These are phyloP conservation scores for Mercurialis annua DNA, from an alignment of 345 rosid genomes.

Conservation along the genomic window DNA sequence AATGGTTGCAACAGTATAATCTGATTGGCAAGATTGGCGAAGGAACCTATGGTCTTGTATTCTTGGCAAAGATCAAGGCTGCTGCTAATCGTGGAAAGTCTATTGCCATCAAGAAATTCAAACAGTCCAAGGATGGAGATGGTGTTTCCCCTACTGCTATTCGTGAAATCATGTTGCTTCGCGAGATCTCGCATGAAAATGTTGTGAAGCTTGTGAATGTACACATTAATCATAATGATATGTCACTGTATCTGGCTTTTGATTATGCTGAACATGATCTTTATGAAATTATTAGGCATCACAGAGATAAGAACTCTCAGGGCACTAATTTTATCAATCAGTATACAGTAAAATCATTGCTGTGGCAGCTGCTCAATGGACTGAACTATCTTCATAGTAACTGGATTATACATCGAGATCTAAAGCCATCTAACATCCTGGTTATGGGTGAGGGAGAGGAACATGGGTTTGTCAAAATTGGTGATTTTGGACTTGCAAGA, in stretches of 20 bases:
- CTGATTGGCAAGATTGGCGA: constrained; percentile 98
- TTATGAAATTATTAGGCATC: constrained; percentile 88
- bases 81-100: constrained; percentile 72
- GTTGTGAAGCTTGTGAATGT: constrained; percentile 97
- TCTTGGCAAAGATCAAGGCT: constrained; percentile 79
- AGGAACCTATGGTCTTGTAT: constrained; percentile 98
- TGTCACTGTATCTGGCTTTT: constrained; percentile 95
- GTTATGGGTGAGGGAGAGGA: constrained; percentile 99
- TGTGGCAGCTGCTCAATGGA: constrained; percentile 98
- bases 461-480: constrained; percentile 91
- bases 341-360: constrained; percentile 87
- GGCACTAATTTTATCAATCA: constrained; percentile 56
- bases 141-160: constrained; percentile 99
- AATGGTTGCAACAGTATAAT: constrained; percentile 98
- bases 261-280: constrained; percentile 97
- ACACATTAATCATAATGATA: constrained; percentile 90
- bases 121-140: constrained; percentile 98
- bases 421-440: constrained; percentile 96
- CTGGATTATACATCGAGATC: constrained; percentile 98
- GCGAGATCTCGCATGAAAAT: constrained; percentile 92
- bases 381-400: constrained; percentile 95
- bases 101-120: constrained; percentile 97
- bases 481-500: constrained; percentile 96
- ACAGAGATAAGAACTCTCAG: constrained; percentile 76
- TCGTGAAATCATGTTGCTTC: constrained; percentile 96